A percentile compares a stretch with the other conserved stretches of the same genome.
These are phyloP conservation scores for Ustilago sp. DNA, from an alignment of 1,284 basidiomycete species.

Conservation along the genomic window DNA sequence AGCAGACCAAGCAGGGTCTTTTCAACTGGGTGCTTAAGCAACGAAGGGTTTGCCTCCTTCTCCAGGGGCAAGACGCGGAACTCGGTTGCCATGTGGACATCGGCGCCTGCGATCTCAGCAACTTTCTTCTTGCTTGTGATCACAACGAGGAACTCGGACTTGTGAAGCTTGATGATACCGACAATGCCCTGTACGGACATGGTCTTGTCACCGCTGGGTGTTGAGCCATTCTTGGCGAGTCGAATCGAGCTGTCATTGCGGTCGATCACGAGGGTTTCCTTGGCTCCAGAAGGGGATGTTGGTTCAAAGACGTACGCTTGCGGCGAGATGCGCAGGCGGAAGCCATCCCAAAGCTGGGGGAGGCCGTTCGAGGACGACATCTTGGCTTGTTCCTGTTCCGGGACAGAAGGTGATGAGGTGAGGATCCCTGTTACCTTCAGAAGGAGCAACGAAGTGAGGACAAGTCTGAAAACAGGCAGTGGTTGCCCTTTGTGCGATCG, in stretches of 20 bases:
- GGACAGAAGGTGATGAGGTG: not conserved
- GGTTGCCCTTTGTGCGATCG: not conserved
- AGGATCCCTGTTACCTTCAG: not conserved
- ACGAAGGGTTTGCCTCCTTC: conserved; percentile 76
- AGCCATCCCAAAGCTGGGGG: conserved; percentile 44
- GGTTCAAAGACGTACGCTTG: conserved; percentile 49
- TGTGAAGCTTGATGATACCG: conserved; percentile 64
- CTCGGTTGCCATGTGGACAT: conserved; percentile 88
- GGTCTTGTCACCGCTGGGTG: conserved; percentile 41
- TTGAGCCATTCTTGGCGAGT: conserved; percentile 25
- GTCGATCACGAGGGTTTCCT: conserved; percentile 42
- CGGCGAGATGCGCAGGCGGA: conserved; percentile 35
- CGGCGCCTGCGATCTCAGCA: conserved; percentile 83
- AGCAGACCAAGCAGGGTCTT: conserved; percentile 87
- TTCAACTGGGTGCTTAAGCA: conserved; percentile 82
- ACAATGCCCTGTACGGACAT: conserved; percentile 59
- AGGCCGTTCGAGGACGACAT: conserved; percentile 37
- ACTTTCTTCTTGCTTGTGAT: conserved; percentile 85
- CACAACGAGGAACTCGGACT: conserved; percentile 85
- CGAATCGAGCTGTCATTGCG: conserved; percentile 40
- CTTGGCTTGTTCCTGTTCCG: not conserved
- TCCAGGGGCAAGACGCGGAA: conserved; percentile 89
- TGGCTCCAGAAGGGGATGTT: conserved; percentile 7
- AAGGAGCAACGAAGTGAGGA: not conserved
- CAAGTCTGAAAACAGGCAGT: not conserved